phyloP scores from a whole-genome alignment of 768 basidiomycete genomes.

The Chalciporus pseudorubinellus region DNA sequence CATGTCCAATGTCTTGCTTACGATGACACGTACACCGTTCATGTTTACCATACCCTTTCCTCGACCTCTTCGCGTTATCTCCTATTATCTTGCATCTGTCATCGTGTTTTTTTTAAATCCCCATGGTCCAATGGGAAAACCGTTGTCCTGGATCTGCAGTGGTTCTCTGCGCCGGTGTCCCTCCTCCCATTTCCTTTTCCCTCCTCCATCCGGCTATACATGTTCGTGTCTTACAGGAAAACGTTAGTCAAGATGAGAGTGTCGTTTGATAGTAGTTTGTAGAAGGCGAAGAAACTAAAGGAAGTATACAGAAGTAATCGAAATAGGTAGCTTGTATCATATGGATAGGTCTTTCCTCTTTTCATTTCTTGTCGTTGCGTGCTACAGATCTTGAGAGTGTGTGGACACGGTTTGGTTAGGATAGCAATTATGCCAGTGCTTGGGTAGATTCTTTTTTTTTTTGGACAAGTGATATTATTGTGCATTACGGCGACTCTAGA shows the following conservation, averaged over 20 bases:
- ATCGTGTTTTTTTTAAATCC: conserved; percentile 12
- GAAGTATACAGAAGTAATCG: conserved; percentile 34
- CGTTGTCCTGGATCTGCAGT: conserved; percentile 18
- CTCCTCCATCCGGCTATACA: conserved; percentile 11
- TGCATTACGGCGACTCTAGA: too few species aligned
- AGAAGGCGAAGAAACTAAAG: conserved; percentile 22
- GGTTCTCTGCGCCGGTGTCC: conserved; percentile 11
- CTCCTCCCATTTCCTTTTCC: not conserved
- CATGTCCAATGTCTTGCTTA: conserved; percentile 30
- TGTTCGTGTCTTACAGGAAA: conserved; percentile 22
- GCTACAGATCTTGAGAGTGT: not conserved
- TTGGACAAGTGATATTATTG: too few species aligned
- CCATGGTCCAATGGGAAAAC: conserved; percentile 18
- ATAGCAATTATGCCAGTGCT: too few species aligned
- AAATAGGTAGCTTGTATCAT: conserved; percentile 34
- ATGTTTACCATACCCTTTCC: conserved; percentile 30
- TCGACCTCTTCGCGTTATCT: conserved; percentile 23
- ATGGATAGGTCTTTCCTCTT: conserved; percentile 12
- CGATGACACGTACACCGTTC: conserved; percentile 24
- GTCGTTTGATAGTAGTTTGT: conserved; percentile 28
- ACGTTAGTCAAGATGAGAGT: conserved; percentile 8
- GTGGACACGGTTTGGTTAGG: not conserved
- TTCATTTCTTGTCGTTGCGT: not conserved
- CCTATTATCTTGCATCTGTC: conserved; percentile 21
- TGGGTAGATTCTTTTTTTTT: too few species aligned